Conservation (phyloP, 306 rosid genomes). For the Begonia loranthoides region DNA sequence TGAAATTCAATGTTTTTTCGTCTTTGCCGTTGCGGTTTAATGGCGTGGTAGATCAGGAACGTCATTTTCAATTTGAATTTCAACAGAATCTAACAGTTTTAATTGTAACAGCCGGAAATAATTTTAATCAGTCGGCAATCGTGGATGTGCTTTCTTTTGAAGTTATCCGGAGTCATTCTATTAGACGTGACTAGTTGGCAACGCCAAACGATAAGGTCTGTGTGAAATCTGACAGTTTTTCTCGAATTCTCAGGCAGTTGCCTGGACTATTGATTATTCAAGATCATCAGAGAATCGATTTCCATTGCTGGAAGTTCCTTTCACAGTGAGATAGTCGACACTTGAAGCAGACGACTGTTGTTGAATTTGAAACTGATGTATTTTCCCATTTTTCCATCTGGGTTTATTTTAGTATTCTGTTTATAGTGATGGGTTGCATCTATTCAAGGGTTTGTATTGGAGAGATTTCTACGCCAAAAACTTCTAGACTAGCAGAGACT, state of each 20-base stretch:
- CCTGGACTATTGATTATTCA: slow-evolving; percentile 6
- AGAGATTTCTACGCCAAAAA: slow-evolving; percentile 33
- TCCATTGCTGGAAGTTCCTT: too few species aligned
- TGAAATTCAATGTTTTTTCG: neutral
- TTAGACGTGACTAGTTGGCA: slow-evolving; percentile 8
- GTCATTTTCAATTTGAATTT: slow-evolving; percentile 14
- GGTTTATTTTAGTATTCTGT: slow-evolving; percentile 7
- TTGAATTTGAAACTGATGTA: slow-evolving; percentile 25
- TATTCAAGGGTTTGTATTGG: slow-evolving; percentile 83
- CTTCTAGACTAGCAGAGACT: slow-evolving; percentile 26
- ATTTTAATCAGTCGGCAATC: neutral
- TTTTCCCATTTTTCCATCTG: slow-evolving; percentile 19
- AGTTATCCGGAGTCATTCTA: slow-evolving; percentile 1
- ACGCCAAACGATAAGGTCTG: slow-evolving; percentile 18
- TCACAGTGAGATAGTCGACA: neutral
- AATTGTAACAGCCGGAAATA: neutral
- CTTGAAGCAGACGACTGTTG: slow-evolving; percentile 3
- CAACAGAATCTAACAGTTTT: slow-evolving; percentile 5
- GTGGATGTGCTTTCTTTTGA: slow-evolving; percentile 1
- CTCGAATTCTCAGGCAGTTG: slow-evolving; percentile 1
- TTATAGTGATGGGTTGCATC: slow-evolving; percentile 68
- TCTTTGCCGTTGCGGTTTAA: slow-evolving; percentile 11
- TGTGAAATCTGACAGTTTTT: slow-evolving; percentile 6
- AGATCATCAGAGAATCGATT: too few species aligned
- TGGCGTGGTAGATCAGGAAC: slow-evolving; percentile 12